These are phyloP conservation scores for Physcomitrium patens DNA, from an alignment of 225 moss, liverwort and hornwort species.

Conservation along the genomic window DNA sequence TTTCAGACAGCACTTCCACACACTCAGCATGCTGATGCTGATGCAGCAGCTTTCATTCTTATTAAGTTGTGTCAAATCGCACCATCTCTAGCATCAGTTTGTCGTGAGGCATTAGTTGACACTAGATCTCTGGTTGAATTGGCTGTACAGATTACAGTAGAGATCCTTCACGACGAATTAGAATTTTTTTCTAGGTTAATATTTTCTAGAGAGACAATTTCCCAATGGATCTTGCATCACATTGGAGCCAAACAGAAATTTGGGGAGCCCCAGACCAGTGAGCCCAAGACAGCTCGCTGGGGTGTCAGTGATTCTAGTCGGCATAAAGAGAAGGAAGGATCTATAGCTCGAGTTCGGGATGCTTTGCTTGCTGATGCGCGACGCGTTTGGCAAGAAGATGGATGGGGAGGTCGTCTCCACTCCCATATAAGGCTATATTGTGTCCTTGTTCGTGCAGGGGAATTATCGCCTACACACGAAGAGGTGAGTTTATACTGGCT, in stretches of 20 bases:
- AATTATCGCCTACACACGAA: slow-evolving; percentile 85
- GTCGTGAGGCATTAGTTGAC: slow-evolving; percentile 85
- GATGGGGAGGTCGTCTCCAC: slow-evolving; percentile 93
- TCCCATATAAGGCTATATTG: slow-evolving; percentile 94
- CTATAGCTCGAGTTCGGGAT: slow-evolving; percentile 64
- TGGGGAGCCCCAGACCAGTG: slow-evolving; percentile 49
- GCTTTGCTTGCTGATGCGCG: slow-evolving; percentile 85
- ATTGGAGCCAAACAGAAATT: slow-evolving; percentile 74
- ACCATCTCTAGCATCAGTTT: slow-evolving; percentile 74
- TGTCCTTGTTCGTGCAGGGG: slow-evolving; percentile 87
- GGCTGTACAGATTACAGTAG: slow-evolving; percentile 83
- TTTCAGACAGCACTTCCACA: slow-evolving; percentile 43
- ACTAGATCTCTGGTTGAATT: slow-evolving; percentile 74
- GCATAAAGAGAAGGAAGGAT: slow-evolving; percentile 61
- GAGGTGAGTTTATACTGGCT: slow-evolving; percentile 62
- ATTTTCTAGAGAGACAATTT: slow-evolving; percentile 74
- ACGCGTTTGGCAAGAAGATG: slow-evolving; percentile 71
- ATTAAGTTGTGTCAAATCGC: slow-evolving; percentile 72
- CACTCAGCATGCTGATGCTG: slow-evolving; percentile 48
- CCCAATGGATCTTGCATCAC: slow-evolving; percentile 85
- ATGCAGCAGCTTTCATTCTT: slow-evolving; percentile 59
- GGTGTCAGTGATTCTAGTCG: slow-evolving; percentile 43
- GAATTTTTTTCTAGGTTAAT: slow-evolving; percentile 87
- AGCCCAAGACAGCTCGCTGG: slow-evolving; percentile 47
- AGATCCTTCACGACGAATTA: slow-evolving; percentile 84